These are phyloP conservation scores for Jaminaea rosea DNA, from an alignment of 1,284 basidiomycete genomes.

Conservation along the genomic window DNA sequence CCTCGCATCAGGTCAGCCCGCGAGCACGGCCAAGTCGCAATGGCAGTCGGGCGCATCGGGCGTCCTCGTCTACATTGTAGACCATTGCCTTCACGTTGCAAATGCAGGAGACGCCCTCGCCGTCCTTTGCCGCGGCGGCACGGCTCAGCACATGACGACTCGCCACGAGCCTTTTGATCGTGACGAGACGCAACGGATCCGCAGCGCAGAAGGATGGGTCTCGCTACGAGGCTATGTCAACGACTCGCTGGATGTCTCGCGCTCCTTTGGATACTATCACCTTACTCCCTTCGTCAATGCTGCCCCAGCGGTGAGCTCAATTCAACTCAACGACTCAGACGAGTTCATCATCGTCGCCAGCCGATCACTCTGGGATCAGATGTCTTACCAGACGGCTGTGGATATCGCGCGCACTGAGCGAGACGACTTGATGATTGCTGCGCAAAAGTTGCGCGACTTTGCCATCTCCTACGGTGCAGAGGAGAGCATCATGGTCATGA, in stretches of 20 bases:
- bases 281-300: constrained; percentile 85
- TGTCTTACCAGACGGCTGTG: constrained; percentile 90
- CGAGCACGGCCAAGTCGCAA: constrained; percentile 26
- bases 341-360: constrained; percentile 97
- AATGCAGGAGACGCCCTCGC: constrained; percentile 84
- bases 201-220: constrained; percentile 88
- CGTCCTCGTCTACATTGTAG: constrained; percentile 74
- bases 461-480: constrained; percentile 94
- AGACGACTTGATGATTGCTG: constrained; percentile 88
- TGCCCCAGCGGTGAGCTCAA: constrained; percentile 65
- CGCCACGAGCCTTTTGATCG: constrained; percentile 87
- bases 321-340: constrained; percentile 71
- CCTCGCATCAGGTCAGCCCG: constrained; percentile 22
- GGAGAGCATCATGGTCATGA: constrained; percentile 96
- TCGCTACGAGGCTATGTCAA: constrained; percentile 88
- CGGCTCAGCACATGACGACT: constrained; percentile 65
- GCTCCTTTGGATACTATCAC: constrained; percentile 89
- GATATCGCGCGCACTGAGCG: constrained; percentile 80
- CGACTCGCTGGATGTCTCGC: constrained; percentile 80
- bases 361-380: constrained; percentile 82
- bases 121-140: constrained; percentile 68
- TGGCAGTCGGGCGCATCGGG: constrained; percentile 58
- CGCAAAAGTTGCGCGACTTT: constrained; percentile 91
- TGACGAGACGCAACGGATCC: constrained; percentile 73
- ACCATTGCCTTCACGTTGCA: constrained; percentile 74